phyloP scores from a whole-genome alignment of 78 protist genomes.

The Polysphondylium violaceum region DNA sequence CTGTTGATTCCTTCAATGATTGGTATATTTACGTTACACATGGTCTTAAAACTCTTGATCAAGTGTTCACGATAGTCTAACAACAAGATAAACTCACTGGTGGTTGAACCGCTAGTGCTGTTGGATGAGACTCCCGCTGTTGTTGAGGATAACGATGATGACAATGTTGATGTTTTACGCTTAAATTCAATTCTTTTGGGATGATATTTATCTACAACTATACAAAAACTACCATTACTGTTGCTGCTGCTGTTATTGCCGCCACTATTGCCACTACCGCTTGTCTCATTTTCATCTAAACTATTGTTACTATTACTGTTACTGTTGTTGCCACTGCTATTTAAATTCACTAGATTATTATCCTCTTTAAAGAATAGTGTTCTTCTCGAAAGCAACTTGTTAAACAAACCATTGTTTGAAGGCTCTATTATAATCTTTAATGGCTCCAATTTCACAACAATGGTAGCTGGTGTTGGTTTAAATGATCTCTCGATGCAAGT shows the following conservation, averaged over 20 bases:
- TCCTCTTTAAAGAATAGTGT: conserved; percentile 23
- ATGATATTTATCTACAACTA: conserved; percentile 60
- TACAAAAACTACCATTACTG: conserved; percentile 20
- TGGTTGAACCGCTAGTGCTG: too few species aligned
- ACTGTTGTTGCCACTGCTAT: not conserved
- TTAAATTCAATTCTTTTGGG: conserved; percentile 65
- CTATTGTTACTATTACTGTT: not conserved
- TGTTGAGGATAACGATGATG: too few species aligned
- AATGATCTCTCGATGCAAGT: conserved; percentile 40
- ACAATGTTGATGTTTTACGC: not conserved
- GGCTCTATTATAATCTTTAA: conserved; percentile 56
- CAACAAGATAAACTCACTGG: conserved; percentile 1
- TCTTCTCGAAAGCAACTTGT: conserved; percentile 33
- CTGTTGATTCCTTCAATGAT: conserved; percentile 18
- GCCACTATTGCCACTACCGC: not conserved
- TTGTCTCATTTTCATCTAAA: not conserved
- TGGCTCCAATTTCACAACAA: conserved; percentile 33
- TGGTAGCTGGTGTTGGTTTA: conserved; percentile 5
- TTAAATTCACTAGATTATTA: not conserved
- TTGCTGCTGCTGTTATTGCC: conserved; percentile 10
- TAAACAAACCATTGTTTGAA: not conserved
- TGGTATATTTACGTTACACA: conserved; percentile 44
- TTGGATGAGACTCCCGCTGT: too few species aligned
- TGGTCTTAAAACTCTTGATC: conserved; percentile 31
- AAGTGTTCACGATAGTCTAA: conserved; percentile 73